Evolutionary conservation across 371 early-diverging fungal species (phyloP), one percentile per base, ranked within the genome.

Genomic region (Mortierella sp.): DNA sequence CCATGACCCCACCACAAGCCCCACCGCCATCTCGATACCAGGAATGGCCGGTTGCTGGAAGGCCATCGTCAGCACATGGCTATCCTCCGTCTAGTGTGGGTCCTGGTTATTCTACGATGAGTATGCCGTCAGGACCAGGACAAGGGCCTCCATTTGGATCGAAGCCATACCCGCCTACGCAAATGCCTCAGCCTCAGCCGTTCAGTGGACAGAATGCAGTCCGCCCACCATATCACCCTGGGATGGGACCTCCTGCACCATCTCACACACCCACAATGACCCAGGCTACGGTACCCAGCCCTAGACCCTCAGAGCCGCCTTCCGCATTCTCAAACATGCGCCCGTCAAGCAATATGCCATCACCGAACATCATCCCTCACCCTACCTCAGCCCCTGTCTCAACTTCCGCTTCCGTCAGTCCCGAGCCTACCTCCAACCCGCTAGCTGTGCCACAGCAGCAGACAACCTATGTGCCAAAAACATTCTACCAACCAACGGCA

Each of bases 21-120:
- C 52, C 47, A 2, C 71, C 44, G 1, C 60, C 54, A 17, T 63
- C 68, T 47, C 54, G 57, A 9, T 63, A 67, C 37, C 74, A 74
- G 34, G 74, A 74, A 22, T 74, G 74, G 74, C 74, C 74, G 4
- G 39, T 60, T 5, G 47, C 63, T 13, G 74, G 74, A 8, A 57
- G 74, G 16, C 74, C 74, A 0, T 60, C 60, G 1, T 43, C 43
- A 4, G 41, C 24, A 7, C 37, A 21, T 6, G 50, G 44, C 14
- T 63, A 44, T 50, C 59, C 70, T 27, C 60, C 70, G 8, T n/a
- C 29, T 13, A 57, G 27, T 29, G 12, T n/a, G 17, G 44, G 45
- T 28, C 43, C 27, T 34, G 68, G 60, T 8, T 63, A 63, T 24
- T 59, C 54, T 41, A 46, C 58, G 0, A 27, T 28, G 9, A 43